Evolutionary conservation across 441 rosid species (phyloP).

Genomic region (Erysimum pusillum): DNA sequence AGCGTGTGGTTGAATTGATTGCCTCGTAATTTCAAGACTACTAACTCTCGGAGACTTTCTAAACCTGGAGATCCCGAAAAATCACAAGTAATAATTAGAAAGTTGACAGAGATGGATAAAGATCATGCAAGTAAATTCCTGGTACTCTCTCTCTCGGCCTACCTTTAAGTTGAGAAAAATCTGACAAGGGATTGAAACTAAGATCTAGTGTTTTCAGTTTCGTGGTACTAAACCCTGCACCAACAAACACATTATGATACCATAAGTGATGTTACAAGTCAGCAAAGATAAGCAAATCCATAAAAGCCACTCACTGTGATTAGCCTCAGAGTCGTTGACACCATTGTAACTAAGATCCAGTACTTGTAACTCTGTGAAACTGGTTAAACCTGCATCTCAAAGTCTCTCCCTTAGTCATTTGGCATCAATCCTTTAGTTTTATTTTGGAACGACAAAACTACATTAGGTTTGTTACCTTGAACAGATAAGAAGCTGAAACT

Average conservation of each 20-base stretch:
- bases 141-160: background rate
- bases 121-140: slow-evolving; percentile 4
- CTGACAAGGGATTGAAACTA: slow-evolving; percentile 25
- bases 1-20: slow-evolving; percentile 28
- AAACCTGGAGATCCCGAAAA: slow-evolving; percentile 24
- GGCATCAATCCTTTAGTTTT: background rate
- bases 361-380: slow-evolving; percentile 22
- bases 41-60: slow-evolving; percentile 33
- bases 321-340: slow-evolving; percentile 31
- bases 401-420: background rate
- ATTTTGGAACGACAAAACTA: background rate
- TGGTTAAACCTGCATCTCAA: slow-evolving; percentile 25
- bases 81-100: slow-evolving; percentile 6
- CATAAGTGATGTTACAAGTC: slow-evolving; percentile 13
- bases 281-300: background rate
- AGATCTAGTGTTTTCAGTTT: slow-evolving; percentile 40
- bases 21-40: slow-evolving; percentile 25
- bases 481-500: slow-evolving; percentile 27
- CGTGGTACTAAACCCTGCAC: slow-evolving; percentile 21
- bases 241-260: slow-evolving; percentile 16
- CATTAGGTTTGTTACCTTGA: slow-evolving; percentile 24
- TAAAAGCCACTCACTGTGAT: slow-evolving; percentile 25
- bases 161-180: slow-evolving; percentile 31
- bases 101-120: slow-evolving; percentile 9
- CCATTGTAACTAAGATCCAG: slow-evolving; percentile 38